Conservation (phyloP, 163 green algal species). For the Chlorella variabilis region DNA sequence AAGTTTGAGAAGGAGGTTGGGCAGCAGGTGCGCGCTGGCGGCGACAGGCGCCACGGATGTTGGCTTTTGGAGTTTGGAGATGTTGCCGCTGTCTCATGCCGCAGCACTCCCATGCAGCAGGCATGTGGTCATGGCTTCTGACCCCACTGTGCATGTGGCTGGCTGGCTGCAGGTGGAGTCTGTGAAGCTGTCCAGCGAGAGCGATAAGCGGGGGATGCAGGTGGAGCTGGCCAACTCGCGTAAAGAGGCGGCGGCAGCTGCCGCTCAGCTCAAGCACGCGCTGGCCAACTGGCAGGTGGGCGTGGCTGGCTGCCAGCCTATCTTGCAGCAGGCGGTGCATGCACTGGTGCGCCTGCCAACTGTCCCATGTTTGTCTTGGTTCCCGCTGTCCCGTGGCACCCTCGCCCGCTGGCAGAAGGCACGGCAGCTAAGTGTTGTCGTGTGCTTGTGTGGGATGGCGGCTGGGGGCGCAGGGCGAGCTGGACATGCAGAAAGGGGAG, state of each 20-base stretch:
- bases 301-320: neutral
- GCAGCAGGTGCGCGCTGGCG: slow-evolving; percentile 68
- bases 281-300: slow-evolving; percentile 68
- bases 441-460: neutral
- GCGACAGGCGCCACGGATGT: neutral
- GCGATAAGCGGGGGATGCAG: slow-evolving; percentile 51
- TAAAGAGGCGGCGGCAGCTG: slow-evolving; percentile 58
- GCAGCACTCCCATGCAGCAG: neutral
- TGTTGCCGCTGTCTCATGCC: no score
- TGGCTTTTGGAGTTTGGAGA: neutral
- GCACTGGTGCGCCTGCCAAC: no score
- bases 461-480: slow-evolving; percentile 39
- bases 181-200: slow-evolving; percentile 67
- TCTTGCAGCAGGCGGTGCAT: no score
- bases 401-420: no score
- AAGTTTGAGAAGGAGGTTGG: slow-evolving; percentile 67
- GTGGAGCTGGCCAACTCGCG: slow-evolving; percentile 69
- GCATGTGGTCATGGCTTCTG: neutral
- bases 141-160: neutral
- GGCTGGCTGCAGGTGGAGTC: slow-evolving; percentile 64
- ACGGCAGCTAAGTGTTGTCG: no score
- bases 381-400: no score
- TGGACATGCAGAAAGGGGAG: slow-evolving; percentile 64
- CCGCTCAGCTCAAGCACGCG: slow-evolving; percentile 64
- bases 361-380: no score